Conservation (phyloP, 257 asterid species). For the Fraxinus americana region DNA sequence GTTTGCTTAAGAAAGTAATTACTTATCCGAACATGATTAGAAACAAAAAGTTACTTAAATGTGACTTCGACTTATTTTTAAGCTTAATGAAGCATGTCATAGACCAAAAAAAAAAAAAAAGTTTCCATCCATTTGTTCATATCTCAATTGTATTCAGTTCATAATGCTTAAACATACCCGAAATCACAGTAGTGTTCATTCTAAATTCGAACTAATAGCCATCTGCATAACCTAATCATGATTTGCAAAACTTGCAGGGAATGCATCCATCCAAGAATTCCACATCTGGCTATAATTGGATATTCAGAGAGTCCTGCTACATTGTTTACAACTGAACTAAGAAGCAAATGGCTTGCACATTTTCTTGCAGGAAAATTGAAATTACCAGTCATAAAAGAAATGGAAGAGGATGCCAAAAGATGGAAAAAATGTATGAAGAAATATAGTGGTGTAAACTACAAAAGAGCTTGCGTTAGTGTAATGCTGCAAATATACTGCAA, state of each 20-base stretch:
- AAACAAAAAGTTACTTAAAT: neutral
- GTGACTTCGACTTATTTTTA: neutral
- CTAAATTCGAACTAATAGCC: neutral
- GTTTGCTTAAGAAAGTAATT: no score
- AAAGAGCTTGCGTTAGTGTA: conserved; percentile 54
- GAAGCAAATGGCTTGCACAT: conserved; percentile 56
- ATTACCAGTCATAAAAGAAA: conserved; percentile 40
- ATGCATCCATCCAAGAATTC: conserved; percentile 64
- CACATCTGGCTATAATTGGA: conserved; percentile 61
- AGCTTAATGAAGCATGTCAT: neutral
- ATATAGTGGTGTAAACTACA: conserved; percentile 37
- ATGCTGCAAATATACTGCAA: conserved; percentile 57
- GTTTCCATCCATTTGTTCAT: no score
- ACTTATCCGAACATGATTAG: no score
- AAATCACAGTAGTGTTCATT: no score
- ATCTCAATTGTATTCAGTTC: no score
- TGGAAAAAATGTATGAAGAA: conserved; percentile 48
- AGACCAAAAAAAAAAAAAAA: no score
- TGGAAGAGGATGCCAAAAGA: conserved; percentile 48
- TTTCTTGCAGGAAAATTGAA: conserved; percentile 52
- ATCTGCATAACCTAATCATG: neutral
- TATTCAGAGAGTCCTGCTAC: conserved; percentile 60
- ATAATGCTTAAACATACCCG: no score
- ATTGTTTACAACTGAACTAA: conserved; percentile 50
- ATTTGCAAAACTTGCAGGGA: conserved; percentile 36